phyloP scores from a whole-genome alignment of 495 filamentous ascomycete genomes.

The Apiosordaria backusii region DNA sequence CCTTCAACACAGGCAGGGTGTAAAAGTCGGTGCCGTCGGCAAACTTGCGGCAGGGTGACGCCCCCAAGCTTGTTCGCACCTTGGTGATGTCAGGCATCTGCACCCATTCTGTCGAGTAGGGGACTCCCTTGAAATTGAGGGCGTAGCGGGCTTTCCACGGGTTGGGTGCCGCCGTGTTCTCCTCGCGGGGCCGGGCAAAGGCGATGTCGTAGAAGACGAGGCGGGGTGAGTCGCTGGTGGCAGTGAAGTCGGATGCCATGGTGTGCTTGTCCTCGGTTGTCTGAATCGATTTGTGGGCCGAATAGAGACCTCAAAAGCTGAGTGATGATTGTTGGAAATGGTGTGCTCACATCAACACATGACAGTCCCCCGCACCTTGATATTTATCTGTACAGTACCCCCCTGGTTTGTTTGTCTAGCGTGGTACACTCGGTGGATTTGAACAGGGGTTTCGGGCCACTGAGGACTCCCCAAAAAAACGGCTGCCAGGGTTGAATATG shows the following conservation, averaged over 20 bases:
- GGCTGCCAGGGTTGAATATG: too few relatives aligned
- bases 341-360: not conserved
- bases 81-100: slow-evolving; percentile 46
- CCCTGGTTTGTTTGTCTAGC: too few relatives aligned
- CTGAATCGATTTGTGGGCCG: not conserved
- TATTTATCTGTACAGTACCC: too few relatives aligned
- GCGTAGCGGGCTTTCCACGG: slow-evolving; percentile 59
- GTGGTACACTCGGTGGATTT: too few relatives aligned
- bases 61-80: slow-evolving; percentile 42
- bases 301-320: not conserved
- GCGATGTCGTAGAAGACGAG: slow-evolving; percentile 60
- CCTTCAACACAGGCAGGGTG: slow-evolving; percentile 57
- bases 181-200: slow-evolving; percentile 33
- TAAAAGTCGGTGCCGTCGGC: slow-evolving; percentile 55
- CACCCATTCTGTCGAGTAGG: slow-evolving; percentile 52
- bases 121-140: slow-evolving; percentile 56
- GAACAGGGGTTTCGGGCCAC: too few relatives aligned
- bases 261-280: not conserved
- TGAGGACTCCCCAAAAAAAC: too few relatives aligned
- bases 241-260: not conserved
- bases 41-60: slow-evolving; percentile 50
- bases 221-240: too few relatives aligned
- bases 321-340: not conserved
- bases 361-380: too few relatives aligned
- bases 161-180: slow-evolving; percentile 46